Base-by-base conservation (phyloP, 1,139 yeast species). In the Yamadazyma buinensis region DNA sequence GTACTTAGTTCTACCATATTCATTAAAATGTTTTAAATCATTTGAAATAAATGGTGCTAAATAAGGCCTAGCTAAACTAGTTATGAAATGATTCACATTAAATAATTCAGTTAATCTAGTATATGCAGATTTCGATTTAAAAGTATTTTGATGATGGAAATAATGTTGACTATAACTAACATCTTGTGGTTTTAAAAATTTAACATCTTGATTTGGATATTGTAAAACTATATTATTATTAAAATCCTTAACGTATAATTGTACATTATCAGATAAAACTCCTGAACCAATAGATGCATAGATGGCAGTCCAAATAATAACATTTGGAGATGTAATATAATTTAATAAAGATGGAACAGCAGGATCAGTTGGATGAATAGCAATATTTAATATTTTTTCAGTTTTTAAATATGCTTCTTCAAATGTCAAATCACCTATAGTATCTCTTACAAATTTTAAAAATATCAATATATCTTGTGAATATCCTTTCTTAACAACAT, bases 261-360 rank as follows among this genome's bases (percentile, higher is more conserved):
- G 72, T 8, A 86, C 76, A 38, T 76, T 72, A 41, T 77, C 78
- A 0, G 80, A 73, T 9, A 78, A 58, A 2, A 79, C 76, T 0
- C 84, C 85, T 0, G 84, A 71, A 9, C 90, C 90, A 35, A 81
- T 78, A 2, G 88, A 79, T 8, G 84, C 83, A 66, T 75, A 69
- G 9, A 83, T 75, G 0, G 88, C 97, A 3, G 96, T 84, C 80
- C 95, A 79, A 11, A 92, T 84, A 7, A 92, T 73, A 8, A 90
- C 95, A 57, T 92, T 88, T 1, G 98, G 98, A 0, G 97, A 87
- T 0, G 98, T 90, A 29, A 92, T 77, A 52, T 92, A 90, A 54
- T 92, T 92, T 24, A 92, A 65, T 38, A 92, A 64, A 8, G 88
- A 75, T 0, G 96, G 95, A 15, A 87, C 61, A 8, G 75, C 72